Base-by-base conservation (phyloP, 495 filamentous ascomycete species). In the Penicillium crystallinum region DNA sequence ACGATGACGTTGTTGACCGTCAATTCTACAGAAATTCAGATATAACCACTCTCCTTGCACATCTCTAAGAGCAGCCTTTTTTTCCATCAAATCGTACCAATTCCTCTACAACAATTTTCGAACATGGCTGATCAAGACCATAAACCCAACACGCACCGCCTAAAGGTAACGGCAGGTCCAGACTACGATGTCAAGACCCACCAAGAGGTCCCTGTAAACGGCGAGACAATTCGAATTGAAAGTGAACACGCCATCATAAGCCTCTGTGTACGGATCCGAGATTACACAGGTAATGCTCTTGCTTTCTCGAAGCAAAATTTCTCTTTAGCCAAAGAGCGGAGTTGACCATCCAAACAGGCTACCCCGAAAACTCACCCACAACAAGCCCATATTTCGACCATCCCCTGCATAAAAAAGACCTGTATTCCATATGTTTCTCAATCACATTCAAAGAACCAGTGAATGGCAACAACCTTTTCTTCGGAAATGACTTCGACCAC, bases 401-500 rank as follows among this genome's bases (percentile, higher is more conserved):
- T 18, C 78, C 83, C 9, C 68, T 74, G 17, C 90, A 95, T 66
- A 76, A 72, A 37, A 68, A 77, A 21, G 90, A 97, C 67, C 83
- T 85, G 56, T 97, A 97, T 72, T 84, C 79, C 60, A 87, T 97
- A 58, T 78, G 79, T 27, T 86, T 95, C 65, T 73, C 78, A 15
- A 87, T 97, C 63, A 77, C 78, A 6, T 89, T 85, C 40, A 85
- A 87, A 57, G 64, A 71, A 34, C 72, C 72, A 43, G 83, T 96
- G 23, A 75, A 77, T 6, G 90, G 82, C 36, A 69, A 81, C 19
- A 86, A 90, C 47, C 78, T 97, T 1, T 77, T 96, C 30, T 96
- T 91, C 52, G 92, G 92, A 15, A 97, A 97, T 65, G 88, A 96
- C 69, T 96, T 97, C 54, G 89, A 93, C 57, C 80, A 84, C 22